phyloP scores from a whole-genome alignment of 176 grass and related monocot species.

The Alloteropsis semialata region DNA sequence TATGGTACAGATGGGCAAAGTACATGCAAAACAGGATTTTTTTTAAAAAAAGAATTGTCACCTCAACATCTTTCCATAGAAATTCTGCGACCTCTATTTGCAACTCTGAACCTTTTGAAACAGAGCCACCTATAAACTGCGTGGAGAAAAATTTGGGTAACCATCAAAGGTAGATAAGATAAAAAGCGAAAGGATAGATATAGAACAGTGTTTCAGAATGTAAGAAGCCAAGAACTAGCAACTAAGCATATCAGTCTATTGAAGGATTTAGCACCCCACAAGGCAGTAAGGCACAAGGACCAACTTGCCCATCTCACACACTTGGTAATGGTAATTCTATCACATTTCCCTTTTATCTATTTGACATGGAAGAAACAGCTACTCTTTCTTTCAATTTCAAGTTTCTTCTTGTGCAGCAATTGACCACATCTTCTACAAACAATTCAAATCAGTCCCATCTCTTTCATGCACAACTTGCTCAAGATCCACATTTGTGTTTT shows the following conservation, averaged over 20 bases:
- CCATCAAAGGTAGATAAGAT: neutral
- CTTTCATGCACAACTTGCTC: neutral
- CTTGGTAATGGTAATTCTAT: neutral
- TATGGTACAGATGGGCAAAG: neutral
- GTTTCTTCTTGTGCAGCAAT: neutral
- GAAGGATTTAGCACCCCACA: neutral
- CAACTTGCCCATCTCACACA: neutral
- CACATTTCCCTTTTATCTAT: neutral
- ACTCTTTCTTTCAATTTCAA: neutral
- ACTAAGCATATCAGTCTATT: neutral
- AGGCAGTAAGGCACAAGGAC: neutral
- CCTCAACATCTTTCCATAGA: conserved; percentile 92
- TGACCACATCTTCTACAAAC: neutral
- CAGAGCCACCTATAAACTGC: conserved; percentile 74
- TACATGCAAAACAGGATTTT: neutral
- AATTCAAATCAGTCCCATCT: neutral
- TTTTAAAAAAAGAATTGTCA: conserved; percentile 46
- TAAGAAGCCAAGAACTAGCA: conserved; percentile 2
- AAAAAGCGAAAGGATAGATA: conserved; percentile 5
- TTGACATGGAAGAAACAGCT: neutral
- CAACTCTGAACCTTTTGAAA: conserved; percentile 86
- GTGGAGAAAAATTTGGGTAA: conserved; percentile 18
- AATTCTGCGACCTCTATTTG: conserved; percentile 94
- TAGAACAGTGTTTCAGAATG: conserved; percentile 6
- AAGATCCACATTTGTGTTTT: neutral